These are phyloP conservation scores for Oryza australiensis DNA, from an alignment of 176 grass and related monocot species.

Conservation along the genomic window DNA sequence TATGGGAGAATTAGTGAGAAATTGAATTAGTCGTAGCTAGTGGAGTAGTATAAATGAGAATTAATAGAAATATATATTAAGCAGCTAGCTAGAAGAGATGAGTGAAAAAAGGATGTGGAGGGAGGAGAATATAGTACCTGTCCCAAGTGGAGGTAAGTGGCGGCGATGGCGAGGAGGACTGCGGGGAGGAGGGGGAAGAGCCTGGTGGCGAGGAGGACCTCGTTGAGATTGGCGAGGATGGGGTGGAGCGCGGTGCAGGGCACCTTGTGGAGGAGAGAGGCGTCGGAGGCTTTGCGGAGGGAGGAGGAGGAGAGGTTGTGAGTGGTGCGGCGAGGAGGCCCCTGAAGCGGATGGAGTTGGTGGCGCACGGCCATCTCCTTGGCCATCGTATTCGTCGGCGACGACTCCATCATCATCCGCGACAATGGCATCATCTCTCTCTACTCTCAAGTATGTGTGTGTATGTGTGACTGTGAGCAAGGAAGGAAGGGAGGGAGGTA, in stretches of 20 bases:
- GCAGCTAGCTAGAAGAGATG: not conserved
- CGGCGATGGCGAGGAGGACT: constrained; percentile 60
- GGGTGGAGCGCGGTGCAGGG: constrained; percentile 43
- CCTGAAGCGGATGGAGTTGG: not conserved
- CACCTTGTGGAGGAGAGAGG: constrained; percentile 67
- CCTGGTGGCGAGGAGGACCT: constrained; percentile 82
- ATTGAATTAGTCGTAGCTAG: too few species aligned
- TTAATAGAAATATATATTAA: not conserved
- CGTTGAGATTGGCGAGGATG: constrained; percentile 65
- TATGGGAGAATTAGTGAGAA: too few species aligned
- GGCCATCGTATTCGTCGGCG: not conserved
- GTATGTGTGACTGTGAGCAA: too few species aligned
- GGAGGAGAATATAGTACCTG: constrained; percentile 17
- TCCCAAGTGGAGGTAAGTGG: constrained; percentile 43
- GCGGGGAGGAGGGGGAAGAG: constrained; percentile 74
- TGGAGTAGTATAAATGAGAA: too few species aligned
- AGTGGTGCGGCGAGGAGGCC: constrained; percentile 51
- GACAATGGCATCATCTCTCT: not conserved
- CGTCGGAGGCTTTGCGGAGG: constrained; percentile 83
- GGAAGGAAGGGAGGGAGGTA: too few species aligned
- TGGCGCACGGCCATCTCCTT: constrained; percentile 38
- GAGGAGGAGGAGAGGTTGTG: constrained; percentile 86
- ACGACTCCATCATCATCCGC: not conserved
- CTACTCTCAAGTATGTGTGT: not conserved
- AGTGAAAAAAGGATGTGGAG: too few species aligned